Base-by-base conservation (phyloP, 2,329 filamentous ascomycete genomes). In the Amylocarpus encephaloides region DNA sequence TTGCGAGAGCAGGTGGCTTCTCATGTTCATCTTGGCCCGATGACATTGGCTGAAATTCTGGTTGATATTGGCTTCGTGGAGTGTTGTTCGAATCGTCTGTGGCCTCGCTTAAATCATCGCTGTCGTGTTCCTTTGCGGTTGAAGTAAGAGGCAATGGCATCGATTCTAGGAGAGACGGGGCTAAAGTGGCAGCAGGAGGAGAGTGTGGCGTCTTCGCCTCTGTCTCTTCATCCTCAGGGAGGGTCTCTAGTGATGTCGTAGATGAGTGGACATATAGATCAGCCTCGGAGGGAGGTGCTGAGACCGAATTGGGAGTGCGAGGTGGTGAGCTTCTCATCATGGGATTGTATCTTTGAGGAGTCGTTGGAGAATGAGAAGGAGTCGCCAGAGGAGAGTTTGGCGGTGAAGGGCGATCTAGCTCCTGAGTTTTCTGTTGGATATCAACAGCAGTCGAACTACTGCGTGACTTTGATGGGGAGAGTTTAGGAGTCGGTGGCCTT, bases 1-100 rank as follows among this genome's bases (percentile, higher is more conserved):
- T 64, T 39, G 62, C 56, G 32, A 62, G 48, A 59, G 59, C 51
- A 59, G 65, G 45, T 56, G 66, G 48, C 49, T 62, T 60, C 57
- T 58, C 45, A 59, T 59, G 48, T 51, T 65, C 45, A 49, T 61
- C 39, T 62, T 60, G 48, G 58, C 65, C 41, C 60, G 55, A 46
- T 56, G 59, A 36, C 51, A 62, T 41, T 58, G 62, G 39, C 53
- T 64, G 34, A 59, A 62, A 38, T 57, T 61, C 12, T 54, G 65
- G 55, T 61, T 67, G 52, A 61, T 6, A 43, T n/a, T 36, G 22
- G 12, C 34, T 19, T 18, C 15, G 30, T 41, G 45, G 45, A 18
- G 34, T 47, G n/a, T 47, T 19, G 16, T 40, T 47, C 6, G 35
- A 29, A 18, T 40, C 45, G 10, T 40, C 38, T 11, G 38, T 40